These are phyloP conservation scores for Solanum stenotomum DNA, from an alignment of 257 asterid genomes.

Conservation along the genomic window DNA sequence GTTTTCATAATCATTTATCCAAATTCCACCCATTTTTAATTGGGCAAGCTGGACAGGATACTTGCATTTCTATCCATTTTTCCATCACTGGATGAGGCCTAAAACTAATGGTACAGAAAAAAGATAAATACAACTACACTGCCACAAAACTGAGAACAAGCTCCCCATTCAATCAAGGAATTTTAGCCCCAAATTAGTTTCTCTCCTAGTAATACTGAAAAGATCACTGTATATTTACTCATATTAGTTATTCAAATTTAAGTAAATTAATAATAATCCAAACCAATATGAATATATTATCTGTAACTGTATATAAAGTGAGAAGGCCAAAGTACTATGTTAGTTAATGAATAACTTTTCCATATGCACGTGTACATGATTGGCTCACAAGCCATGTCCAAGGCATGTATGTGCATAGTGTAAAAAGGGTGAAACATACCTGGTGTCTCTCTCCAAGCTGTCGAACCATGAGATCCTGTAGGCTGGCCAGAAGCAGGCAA, in stretches of 20 bases:
- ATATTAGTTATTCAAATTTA: background rate
- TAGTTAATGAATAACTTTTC: background rate
- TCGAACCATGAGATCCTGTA: constrained; percentile 32
- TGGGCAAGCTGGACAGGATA: background rate
- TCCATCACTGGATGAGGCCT: background rate
- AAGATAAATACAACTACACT: background rate
- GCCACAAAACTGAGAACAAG: background rate
- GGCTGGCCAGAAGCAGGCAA: constrained; percentile 47
- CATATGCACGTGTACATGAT: background rate
- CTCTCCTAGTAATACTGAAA: background rate
- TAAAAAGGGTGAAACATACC: constrained; percentile 30
- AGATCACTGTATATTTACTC: background rate
- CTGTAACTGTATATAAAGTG: background rate
- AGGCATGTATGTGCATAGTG: background rate
- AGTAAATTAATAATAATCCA: background rate
- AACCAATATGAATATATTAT: background rate
- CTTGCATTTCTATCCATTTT: background rate
- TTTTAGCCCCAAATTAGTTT: background rate
- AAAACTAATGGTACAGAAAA: background rate
- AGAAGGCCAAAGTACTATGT: background rate
- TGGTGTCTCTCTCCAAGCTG: constrained; percentile 60
- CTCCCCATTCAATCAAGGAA: background rate
- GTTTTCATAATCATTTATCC: background rate
- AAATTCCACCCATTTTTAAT: background rate
- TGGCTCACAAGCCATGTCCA: background rate